Conservation (phyloP, 2,329 filamentous ascomycete species). For the Aspergillus oerlinghausenensis region DNA sequence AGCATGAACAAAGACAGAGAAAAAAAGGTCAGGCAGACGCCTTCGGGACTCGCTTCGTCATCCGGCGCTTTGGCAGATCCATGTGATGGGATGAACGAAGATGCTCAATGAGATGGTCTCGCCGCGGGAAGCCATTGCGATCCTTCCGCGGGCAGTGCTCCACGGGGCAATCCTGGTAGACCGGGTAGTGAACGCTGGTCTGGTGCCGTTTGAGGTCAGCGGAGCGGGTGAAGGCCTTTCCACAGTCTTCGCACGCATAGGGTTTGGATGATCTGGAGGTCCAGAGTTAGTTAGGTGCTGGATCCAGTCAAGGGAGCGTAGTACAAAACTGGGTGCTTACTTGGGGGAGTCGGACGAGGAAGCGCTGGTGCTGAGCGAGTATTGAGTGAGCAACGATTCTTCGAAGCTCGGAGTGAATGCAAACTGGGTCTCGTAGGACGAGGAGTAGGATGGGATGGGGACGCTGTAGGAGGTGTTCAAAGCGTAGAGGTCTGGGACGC, state of each 20-base stretch:
- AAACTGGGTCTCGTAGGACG: slow-evolving; percentile 2
- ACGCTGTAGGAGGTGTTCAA: not conserved
- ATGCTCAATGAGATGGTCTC: slow-evolving; percentile 57
- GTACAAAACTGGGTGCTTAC: slow-evolving; percentile 13
- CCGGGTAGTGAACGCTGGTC: slow-evolving; percentile 43
- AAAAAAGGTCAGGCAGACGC: slow-evolving; percentile 13
- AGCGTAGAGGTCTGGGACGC: not conserved
- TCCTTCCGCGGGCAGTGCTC: slow-evolving; percentile 44
- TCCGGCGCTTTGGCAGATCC: slow-evolving; percentile 39
- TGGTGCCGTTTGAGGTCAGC: slow-evolving; percentile 49
- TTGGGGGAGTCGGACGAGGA: slow-evolving; percentile 13
- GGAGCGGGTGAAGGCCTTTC: slow-evolving; percentile 41
- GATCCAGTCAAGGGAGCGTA: not conserved
- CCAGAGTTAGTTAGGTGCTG: not conserved
- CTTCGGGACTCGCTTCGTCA: slow-evolving; percentile 23
- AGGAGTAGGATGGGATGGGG: slow-evolving; percentile 5
- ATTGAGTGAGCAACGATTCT: slow-evolving; percentile 9
- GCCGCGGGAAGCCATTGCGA: slow-evolving; percentile 49
- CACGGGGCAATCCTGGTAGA: slow-evolving; percentile 42
- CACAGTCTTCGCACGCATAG: slow-evolving; percentile 30
- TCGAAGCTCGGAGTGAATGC: slow-evolving; percentile 3
- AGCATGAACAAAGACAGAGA: slow-evolving; percentile 2
- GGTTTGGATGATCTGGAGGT: slow-evolving; percentile 24
- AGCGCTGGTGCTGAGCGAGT: slow-evolving; percentile 1
- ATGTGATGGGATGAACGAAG: slow-evolving; percentile 52